Evolutionary conservation across 108 stramenopile species (phyloP).

Genomic region (Pseudonitzschia multiseries): DNA sequence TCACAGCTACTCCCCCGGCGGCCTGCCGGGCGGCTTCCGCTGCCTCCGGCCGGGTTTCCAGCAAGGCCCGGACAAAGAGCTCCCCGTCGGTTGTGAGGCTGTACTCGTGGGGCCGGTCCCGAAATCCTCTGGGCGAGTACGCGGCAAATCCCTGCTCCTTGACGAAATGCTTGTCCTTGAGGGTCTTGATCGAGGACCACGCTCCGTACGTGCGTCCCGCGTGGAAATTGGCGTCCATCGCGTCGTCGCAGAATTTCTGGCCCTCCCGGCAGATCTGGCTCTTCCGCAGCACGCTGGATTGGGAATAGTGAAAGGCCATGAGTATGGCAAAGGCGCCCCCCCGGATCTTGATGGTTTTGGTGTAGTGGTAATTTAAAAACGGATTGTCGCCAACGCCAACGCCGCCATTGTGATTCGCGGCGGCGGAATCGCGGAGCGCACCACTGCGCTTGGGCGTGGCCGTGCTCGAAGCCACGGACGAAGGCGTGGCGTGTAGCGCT

Average conservation of each 20-base stretch:
- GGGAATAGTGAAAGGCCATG: conserved; percentile 32
- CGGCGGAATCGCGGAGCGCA: too few relatives aligned
- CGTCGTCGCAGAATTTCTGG: conserved; percentile 30
- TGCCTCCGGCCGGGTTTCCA: conserved; percentile 17
- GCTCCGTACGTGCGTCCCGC: conserved; percentile 37
- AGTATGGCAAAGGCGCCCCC: conserved; percentile 38
- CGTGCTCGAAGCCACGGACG: too few relatives aligned
- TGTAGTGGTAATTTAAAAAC: conserved; percentile 13
- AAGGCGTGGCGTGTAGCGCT: too few relatives aligned
- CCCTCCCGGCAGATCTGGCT: conserved; percentile 15
- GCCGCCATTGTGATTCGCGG: too few relatives aligned
- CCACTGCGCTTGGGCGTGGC: too few relatives aligned
- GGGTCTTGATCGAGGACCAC: conserved; percentile 26
- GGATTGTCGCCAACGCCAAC: not conserved
- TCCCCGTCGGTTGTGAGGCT: conserved; percentile 31
- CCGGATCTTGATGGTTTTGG: conserved; percentile 22
- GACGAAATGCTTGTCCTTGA: conserved; percentile 18
- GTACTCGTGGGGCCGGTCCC: conserved; percentile 1
- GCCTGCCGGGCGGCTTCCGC: not conserved
- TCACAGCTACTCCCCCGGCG: too few relatives aligned
- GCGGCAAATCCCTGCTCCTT: conserved; percentile 1
- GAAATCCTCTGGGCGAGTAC: not conserved
- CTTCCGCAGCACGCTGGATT: conserved; percentile 3
- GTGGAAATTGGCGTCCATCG: conserved; percentile 32
- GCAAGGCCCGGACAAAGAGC: conserved; percentile 23